Conservation (phyloP, 2,329 filamentous ascomycete species). For the Fusarium beomiforme region DNA sequence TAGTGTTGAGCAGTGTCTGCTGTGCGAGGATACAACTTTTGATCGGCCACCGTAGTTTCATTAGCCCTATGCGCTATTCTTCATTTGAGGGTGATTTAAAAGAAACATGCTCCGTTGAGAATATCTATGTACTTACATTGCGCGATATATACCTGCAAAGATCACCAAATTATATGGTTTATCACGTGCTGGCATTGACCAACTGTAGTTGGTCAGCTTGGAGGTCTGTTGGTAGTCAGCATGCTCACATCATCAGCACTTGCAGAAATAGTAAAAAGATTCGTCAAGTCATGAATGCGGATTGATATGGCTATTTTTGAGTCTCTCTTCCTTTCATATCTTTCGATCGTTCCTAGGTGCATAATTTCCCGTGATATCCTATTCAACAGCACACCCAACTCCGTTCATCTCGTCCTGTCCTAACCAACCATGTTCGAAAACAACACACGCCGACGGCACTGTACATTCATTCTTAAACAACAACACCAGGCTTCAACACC, state of each 20-base stretch:
- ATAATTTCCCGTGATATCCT: background rate
- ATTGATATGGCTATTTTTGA: slow-evolving; percentile 23
- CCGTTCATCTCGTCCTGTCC: background rate
- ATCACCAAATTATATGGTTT: background rate
- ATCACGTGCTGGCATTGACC: background rate
- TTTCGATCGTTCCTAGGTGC: background rate
- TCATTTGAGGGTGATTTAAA: too few relatives aligned
- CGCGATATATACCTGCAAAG: too few relatives aligned
- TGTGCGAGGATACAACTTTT: too few relatives aligned
- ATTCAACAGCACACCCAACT: slow-evolving; percentile 23
- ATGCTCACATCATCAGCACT: background rate
- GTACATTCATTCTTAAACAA: slow-evolving; percentile 16
- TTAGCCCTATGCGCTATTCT: too few relatives aligned
- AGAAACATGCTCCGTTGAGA: too few relatives aligned
- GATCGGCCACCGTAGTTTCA: too few relatives aligned
- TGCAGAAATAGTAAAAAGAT: background rate
- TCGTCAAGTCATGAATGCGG: slow-evolving; percentile 12
- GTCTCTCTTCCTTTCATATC: slow-evolving; percentile 11
- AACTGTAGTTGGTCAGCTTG: background rate
- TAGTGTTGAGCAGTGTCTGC: too few relatives aligned
- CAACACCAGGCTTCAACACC: slow-evolving; percentile 15
- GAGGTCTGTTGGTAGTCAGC: background rate
- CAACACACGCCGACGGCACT: slow-evolving; percentile 1
- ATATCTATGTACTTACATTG: too few relatives aligned
- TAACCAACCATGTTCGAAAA: background rate